Evolutionary conservation across 345 rosid species (phyloP).

Genomic region (Raphanus raphanistrum): DNA sequence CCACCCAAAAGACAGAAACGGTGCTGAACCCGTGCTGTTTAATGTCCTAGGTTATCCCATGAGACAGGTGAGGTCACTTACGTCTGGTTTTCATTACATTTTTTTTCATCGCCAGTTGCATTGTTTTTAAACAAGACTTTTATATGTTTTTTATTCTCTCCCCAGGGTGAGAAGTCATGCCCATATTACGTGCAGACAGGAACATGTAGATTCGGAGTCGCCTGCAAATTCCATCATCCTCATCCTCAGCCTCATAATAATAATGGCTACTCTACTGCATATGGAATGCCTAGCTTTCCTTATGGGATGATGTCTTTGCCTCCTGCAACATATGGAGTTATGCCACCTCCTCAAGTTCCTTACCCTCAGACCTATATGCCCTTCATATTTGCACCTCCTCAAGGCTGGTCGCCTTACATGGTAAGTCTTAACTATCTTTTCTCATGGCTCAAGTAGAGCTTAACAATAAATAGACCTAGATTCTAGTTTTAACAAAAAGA

Average conservation of each 20-base stretch:
- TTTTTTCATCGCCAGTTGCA: not conserved
- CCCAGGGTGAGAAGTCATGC: slow-evolving; percentile 75
- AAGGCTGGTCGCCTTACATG: slow-evolving; percentile 61
- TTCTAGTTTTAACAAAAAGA: slow-evolving; percentile 11
- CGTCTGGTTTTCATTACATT: not conserved
- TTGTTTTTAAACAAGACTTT: not conserved
- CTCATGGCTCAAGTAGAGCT: not conserved
- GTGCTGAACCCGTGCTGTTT: slow-evolving; percentile 74
- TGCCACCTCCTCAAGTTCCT: slow-evolving; percentile 47
- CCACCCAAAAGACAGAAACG: slow-evolving; percentile 86
- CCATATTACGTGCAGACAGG: slow-evolving; percentile 79
- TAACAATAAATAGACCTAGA: not conserved
- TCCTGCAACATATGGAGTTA: slow-evolving; percentile 51
- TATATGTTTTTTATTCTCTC: slow-evolving; percentile 8
- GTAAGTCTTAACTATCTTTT: slow-evolving; percentile 41
- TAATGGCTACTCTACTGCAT: slow-evolving; percentile 46
- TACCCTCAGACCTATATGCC: slow-evolving; percentile 58
- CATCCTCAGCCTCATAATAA: slow-evolving; percentile 48
- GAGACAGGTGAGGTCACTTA: slow-evolving; percentile 54
- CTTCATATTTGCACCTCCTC: slow-evolving; percentile 49
- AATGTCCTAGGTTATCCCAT: slow-evolving; percentile 72
- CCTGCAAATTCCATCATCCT: slow-evolving; percentile 89
- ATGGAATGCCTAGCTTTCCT: slow-evolving; percentile 50
- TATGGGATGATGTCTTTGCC: slow-evolving; percentile 61
- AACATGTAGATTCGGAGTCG: slow-evolving; percentile 66